phyloP scores from a whole-genome alignment of 768 basidiomycete species.

The Gloeopeniophorella convolvens region DNA sequence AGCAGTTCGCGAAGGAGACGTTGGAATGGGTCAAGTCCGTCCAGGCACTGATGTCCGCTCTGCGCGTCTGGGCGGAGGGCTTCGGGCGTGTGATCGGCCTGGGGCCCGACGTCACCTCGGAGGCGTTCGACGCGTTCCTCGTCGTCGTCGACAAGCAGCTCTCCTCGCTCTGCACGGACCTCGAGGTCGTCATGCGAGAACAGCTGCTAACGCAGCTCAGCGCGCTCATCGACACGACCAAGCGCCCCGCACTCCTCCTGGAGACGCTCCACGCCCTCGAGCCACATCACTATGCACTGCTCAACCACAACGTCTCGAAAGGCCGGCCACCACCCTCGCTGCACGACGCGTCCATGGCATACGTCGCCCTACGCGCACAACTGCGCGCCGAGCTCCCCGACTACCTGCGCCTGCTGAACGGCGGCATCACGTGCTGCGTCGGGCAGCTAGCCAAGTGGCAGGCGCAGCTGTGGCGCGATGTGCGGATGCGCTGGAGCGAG shows the following conservation, averaged over 20 bases:
- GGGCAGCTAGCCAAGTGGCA: slow-evolving; percentile 51
- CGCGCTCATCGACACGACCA: slow-evolving; percentile 50
- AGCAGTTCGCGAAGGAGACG: slow-evolving; percentile 14
- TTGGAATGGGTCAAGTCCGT: slow-evolving; percentile 17
- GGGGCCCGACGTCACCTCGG: slow-evolving; percentile 21
- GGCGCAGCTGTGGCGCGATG: slow-evolving; percentile 49
- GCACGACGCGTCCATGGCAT: slow-evolving; percentile 67
- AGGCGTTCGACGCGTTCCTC: slow-evolving; percentile 39
- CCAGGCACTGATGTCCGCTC: background rate
- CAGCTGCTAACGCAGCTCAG: slow-evolving; percentile 52
- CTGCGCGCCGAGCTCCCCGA: slow-evolving; percentile 64
- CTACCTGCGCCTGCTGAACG: slow-evolving; percentile 51
- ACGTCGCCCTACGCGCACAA: slow-evolving; percentile 69
- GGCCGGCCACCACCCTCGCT: slow-evolving; percentile 62
- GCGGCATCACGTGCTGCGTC: slow-evolving; percentile 50
- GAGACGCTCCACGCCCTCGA: slow-evolving; percentile 66
- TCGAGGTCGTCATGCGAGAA: slow-evolving; percentile 49
- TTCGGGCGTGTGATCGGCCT: slow-evolving; percentile 24
- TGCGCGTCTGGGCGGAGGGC: slow-evolving; percentile 17
- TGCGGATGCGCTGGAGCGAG: slow-evolving; percentile 64
- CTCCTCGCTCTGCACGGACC: slow-evolving; percentile 42
- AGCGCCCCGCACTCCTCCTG: slow-evolving; percentile 57
- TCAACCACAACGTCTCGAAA: slow-evolving; percentile 58
- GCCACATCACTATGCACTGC: slow-evolving; percentile 62
- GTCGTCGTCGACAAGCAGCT: slow-evolving; percentile 49